Conservation (phyloP, 768 basidiomycete species). For the Pulveroboletus sp. region DNA sequence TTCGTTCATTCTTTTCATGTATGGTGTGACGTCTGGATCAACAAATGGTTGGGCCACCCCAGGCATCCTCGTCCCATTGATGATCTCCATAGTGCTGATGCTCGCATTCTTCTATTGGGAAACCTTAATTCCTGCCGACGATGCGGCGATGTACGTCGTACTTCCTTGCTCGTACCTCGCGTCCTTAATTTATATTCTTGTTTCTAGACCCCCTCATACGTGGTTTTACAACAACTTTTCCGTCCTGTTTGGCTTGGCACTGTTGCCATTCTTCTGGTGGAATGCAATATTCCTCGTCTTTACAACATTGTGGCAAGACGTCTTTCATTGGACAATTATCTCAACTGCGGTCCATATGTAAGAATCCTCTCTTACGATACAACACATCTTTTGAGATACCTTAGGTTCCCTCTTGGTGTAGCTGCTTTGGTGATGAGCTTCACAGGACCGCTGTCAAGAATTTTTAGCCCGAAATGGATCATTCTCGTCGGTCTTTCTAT, state of each 20-base stretch:
- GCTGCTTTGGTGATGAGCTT: slow-evolving; percentile 36
- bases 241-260: slow-evolving; percentile 35
- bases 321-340: slow-evolving; percentile 41
- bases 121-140: slow-evolving; percentile 34
- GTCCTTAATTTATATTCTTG: background rate
- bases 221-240: slow-evolving; percentile 43
- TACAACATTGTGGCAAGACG: slow-evolving; percentile 39
- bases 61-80: slow-evolving; percentile 42
- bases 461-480: slow-evolving; percentile 41
- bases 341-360: slow-evolving; percentile 40
- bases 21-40: slow-evolving; percentile 45
- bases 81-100: slow-evolving; percentile 40
- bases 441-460: slow-evolving; percentile 37
- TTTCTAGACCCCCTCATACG: slow-evolving; percentile 36
- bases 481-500: slow-evolving; percentile 41
- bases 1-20: slow-evolving; percentile 39
- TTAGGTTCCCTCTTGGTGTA: slow-evolving; percentile 41
- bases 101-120: slow-evolving; percentile 52
- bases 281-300: slow-evolving; percentile 31
- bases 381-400: slow-evolving; percentile 1
- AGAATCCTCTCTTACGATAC: slow-evolving; percentile 2
- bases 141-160: slow-evolving; percentile 40
- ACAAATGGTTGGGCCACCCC: slow-evolving; percentile 46
- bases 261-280: slow-evolving; percentile 45
- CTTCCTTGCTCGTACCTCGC: background rate